Base-by-base conservation (phyloP, 495 filamentous ascomycete species). In the Extremus antarcticus region DNA sequence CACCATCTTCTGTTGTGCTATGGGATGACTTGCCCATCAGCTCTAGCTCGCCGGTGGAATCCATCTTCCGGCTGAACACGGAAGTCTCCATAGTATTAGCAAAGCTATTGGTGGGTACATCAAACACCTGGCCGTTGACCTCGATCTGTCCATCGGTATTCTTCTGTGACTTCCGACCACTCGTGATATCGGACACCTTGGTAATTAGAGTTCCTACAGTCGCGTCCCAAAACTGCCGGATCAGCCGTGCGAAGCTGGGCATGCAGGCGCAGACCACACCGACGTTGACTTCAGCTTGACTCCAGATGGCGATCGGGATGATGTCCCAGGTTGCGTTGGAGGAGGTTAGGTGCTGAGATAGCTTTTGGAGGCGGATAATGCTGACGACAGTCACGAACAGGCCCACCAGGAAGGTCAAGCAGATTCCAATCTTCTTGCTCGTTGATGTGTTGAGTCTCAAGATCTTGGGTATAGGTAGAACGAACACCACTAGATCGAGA, bases 391-490 rank as follows among this genome's bases (percentile, higher is more conserved):
- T 72, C 22, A 71, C 69, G 47, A 80, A 70, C 20, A 78, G 67
- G 13, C 78, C 78, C n/a, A 78, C 66, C 2, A 67, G 66, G 61
- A 81, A 80, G 65, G 81, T 76, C 4, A 78, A 23, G 39, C 70
- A 69, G 38, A 81, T 65, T n/a, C 67, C 69, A 10, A 74, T 48
- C 59, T 77, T 80, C 63, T 74, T 77, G 51, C 67, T 68, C 46
- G 59, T 59, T 15, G 67, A 67, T 41, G 80, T 58, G 13, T 74
- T 54, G 11, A 81, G 62, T 3, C 65, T 57, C 17, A 67, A 59
- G 9, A 81, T 59, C 15, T 73, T 67, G 17, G 66, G 66, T 17
- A 80, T 68, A 0, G 79, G 76, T 11, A 69, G 51, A 21, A 58
- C 40, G 22, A 69, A 63, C 20, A 63, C 55, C 25, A 60, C 15